Evolutionary conservation across 1,284 basidiomycete species (phyloP), one percentile per base, ranked within the genome.

Genomic region (Pulchroboletus neoregius): DNA sequence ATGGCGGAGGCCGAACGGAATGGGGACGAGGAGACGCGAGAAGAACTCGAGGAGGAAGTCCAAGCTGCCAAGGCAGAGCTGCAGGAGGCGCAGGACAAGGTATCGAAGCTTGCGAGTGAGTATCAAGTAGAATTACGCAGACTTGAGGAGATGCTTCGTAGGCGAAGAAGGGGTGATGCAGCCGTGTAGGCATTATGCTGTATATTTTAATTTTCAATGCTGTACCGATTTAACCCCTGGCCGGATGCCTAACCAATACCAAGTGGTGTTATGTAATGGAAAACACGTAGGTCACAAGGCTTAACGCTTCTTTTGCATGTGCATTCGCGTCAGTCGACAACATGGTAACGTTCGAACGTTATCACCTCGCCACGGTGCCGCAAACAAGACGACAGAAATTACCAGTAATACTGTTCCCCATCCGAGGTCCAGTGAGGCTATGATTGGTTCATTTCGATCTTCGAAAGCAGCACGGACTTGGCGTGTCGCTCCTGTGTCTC

Each of bases 21-120:
- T 11, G 43, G 43, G 9, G 62, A 67, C n/a, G 65, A 63, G n/a
- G 66, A 66, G 37, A 53, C 65, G 5, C 51, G 8, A 22, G 57
- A 60, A 22, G 62, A 67, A 26, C 54, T 63, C 1, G 42, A 58
- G 15, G 62, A 63, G 9, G 62, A 63, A 40, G 38, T 57, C 8
- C 33, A 63, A 20, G 32, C 46, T 32, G 61, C 63, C 16, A 48
- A 43, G 36, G 43, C 22, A 15, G 62, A 63, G 12, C 23, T 63
- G 27, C 40, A 43, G 26, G 56, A 61, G 31, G 58, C 49, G 6
- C 48, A 53, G 39, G 51, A 51, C 26, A 63, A 68, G 50, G 39
- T 20, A n/a, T 43, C 41, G 13, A 45, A 4, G 27, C 61, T 63
- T 24, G 58, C 60, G 11, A 48, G 32, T 8, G 62, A 65, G 35